phyloP scores from a whole-genome alignment of 495 filamentous ascomycete species.

The Pseudoneurospora amorphoporcata region DNA sequence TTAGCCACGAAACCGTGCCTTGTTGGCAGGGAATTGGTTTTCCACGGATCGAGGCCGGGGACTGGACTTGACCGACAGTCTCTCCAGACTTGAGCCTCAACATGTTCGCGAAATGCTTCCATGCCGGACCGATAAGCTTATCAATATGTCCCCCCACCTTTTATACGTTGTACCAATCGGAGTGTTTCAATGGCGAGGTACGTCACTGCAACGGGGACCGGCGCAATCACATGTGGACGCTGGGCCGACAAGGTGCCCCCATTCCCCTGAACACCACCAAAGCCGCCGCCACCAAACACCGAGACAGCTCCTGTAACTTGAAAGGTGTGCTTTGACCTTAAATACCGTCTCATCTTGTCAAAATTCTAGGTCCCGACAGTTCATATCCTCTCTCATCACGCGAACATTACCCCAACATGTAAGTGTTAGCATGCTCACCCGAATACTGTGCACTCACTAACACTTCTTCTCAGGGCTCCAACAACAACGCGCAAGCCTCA shows the following conservation, averaged over 20 bases:
- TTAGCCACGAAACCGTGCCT: background rate
- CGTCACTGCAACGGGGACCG: background rate
- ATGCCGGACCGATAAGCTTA: background rate
- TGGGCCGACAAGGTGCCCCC: background rate
- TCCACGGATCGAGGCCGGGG: background rate
- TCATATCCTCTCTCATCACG: background rate
- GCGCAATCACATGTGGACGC: background rate
- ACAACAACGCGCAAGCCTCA: background rate
- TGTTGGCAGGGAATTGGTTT: background rate
- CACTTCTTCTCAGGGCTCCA: background rate
- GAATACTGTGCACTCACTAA: background rate
- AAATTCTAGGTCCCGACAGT: background rate
- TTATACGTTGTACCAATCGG: background rate
- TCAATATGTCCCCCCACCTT: background rate
- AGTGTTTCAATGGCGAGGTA: background rate
- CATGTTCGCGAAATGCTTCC: background rate
- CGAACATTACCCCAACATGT: background rate
- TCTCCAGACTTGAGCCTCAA: background rate
- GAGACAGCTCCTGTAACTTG: background rate
- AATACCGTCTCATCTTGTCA: background rate
- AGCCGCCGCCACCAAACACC: background rate
- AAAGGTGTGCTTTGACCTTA: background rate
- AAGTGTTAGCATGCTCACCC: background rate
- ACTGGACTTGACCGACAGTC: background rate
- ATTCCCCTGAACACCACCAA: background rate